Percentiles rank a stretch among this genome's conserved stretches.
Evolutionary conservation across 257 asterid genomes (phyloP).

Genomic region (Lavandula angustifolia): DNA sequence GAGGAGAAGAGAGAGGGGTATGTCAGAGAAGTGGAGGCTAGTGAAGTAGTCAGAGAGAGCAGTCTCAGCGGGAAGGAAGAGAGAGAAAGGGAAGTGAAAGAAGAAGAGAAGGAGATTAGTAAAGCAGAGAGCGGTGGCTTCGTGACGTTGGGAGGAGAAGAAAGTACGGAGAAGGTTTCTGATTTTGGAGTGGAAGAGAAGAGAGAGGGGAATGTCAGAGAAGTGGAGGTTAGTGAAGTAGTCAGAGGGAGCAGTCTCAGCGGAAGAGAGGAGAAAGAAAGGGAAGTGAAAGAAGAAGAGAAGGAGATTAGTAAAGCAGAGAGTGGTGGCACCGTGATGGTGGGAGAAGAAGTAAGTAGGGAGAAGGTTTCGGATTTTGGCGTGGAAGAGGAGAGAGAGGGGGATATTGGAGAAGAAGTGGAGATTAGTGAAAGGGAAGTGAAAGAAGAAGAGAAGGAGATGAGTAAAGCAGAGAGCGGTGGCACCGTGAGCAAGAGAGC

Average conservation of each 20-base stretch:
- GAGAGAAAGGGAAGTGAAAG: background rate
- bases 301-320: too few species aligned
- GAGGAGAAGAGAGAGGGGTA: background rate
- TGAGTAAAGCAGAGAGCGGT: slow-evolving; percentile 22
- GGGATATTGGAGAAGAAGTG: slow-evolving; percentile 19
- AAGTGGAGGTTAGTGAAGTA: slow-evolving; percentile 1
- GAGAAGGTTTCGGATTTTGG: slow-evolving; percentile 1
- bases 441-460: slow-evolving; percentile 21
- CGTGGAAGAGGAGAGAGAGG: background rate
- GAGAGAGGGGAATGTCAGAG: background rate
- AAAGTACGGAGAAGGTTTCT: too few species aligned
- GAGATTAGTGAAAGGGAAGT: background rate
- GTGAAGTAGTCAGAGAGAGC: background rate
- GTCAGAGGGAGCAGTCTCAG: too few species aligned
- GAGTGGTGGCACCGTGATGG: too few species aligned
- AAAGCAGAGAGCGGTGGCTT: slow-evolving; percentile 21
- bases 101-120: slow-evolving; percentile 22
- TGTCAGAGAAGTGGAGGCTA: background rate
- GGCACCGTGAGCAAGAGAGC: slow-evolving; percentile 28
- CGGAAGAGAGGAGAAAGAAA: too few species aligned
- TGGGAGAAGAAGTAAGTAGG: background rate
- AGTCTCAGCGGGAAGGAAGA: background rate
- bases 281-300: too few species aligned
- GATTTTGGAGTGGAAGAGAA: background rate
- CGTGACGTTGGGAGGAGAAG: background rate